Evolutionary conservation across 208 protist species (phyloP), one percentile per base, ranked within the genome.

Genomic region (Trypanosoma platydactyli): DNA sequence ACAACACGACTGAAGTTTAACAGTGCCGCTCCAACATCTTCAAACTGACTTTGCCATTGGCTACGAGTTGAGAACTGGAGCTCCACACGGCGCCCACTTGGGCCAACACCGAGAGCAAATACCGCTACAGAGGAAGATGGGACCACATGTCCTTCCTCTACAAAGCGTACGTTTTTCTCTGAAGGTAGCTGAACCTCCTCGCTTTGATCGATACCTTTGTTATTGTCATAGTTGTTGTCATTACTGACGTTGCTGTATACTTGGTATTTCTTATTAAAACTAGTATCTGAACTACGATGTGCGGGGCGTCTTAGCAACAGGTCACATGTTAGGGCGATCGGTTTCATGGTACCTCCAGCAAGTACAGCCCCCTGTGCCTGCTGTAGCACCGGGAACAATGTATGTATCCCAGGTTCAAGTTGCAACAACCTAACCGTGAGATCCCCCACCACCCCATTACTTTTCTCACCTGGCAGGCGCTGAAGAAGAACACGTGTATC

Each of bases 321-420:
- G 3, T 79, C 77, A 56, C 83, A 84, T 58, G 92, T 86, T 12
- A 96, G 84, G 11, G 74, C 64, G 18, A 96, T 77, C 0, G 96
- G 96, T 64, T 92, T 84, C 92, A 98, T 97, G 0, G 96, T 98
- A 18, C 96, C 96, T 22, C 96, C 95, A 7, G 89, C 90, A 24
- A 98, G 67, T 22, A 98, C 73, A 15, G 90, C 80, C 0, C 83
- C 73, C 33, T 71, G 68, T 1, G 91, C 84, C 18, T 88, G 69
- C 38, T 61, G 60, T 40, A 88, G 45, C 7, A 92, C 49, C 5
- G 85, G 82, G 35, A 59, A 49, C 73, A 84, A 61, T 80, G 87
- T 86, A 79, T 88, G 64, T 51, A 20, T 57, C 45, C 86, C 84
- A 1, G 86, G 84, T 54, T 90, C 80, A 13, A 91, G 71, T 71